phyloP scores from a whole-genome alignment of 116 monocot genomes.

The Zostera marina region DNA sequence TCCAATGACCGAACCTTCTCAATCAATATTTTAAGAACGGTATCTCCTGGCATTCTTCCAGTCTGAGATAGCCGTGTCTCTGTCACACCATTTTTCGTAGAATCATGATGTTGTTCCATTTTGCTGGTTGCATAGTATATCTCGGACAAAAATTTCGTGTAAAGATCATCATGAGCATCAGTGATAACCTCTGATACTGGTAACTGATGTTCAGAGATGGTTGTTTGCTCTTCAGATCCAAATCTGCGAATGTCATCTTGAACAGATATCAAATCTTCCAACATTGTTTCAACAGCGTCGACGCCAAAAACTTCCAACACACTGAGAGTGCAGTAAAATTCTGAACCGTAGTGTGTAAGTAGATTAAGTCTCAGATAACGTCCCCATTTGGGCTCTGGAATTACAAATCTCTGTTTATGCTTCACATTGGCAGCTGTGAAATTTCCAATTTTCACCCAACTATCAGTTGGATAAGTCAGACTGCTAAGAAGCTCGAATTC shows the following conservation, averaged over 20 bases:
- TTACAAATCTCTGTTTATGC: slow-evolving; percentile 61
- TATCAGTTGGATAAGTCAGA: slow-evolving; percentile 67
- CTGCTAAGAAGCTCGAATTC: slow-evolving; percentile 78
- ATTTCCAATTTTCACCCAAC: slow-evolving; percentile 57
- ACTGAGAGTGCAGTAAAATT: slow-evolving; percentile 92
- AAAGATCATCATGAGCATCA: slow-evolving; percentile 6
- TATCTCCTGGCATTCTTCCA: slow-evolving; percentile 88
- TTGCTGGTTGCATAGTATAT: not conserved
- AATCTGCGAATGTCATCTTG: slow-evolving; percentile 15
- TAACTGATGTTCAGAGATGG: slow-evolving; percentile 12
- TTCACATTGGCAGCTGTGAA: slow-evolving; percentile 73
- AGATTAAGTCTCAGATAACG: slow-evolving; percentile 74
- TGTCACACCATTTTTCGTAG: slow-evolving; percentile 11
- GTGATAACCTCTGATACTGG: slow-evolving; percentile 7
- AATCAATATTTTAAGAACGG: slow-evolving; percentile 85
- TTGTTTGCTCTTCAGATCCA: slow-evolving; percentile 22
- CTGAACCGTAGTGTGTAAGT: slow-evolving; percentile 79
- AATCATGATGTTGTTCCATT: slow-evolving; percentile 4
- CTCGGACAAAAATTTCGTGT: not conserved
- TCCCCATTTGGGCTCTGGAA: slow-evolving; percentile 80
- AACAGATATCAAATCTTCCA: slow-evolving; percentile 73
- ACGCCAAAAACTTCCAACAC: slow-evolving; percentile 78
- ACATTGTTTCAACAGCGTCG: slow-evolving; percentile 92
- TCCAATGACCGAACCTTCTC: slow-evolving; percentile 77
- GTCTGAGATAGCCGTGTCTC: slow-evolving; percentile 25